These are phyloP conservation scores for Hypoxylon perforatum DNA, from an alignment of 495 filamentous ascomycete species.

Conservation along the genomic window DNA sequence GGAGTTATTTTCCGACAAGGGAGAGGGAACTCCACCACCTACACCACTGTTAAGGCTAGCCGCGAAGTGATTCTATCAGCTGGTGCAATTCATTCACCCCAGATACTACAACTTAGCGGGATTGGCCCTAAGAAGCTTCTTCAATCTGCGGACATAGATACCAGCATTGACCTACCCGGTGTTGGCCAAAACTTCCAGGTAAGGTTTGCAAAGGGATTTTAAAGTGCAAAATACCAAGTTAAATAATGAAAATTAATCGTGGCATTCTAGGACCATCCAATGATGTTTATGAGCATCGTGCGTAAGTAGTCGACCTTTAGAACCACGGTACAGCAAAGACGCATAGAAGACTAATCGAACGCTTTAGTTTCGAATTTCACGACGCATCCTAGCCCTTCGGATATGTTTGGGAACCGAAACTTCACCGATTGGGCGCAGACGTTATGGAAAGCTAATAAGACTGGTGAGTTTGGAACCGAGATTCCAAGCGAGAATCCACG, in stretches of 20 bases:
- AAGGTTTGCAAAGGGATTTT: too few species aligned
- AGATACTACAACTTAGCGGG: constrained; percentile 67
- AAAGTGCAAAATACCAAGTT: too few species aligned
- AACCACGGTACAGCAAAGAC: neutral
- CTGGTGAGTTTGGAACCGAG: constrained; percentile 31
- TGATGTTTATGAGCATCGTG: constrained; percentile 45
- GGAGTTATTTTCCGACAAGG: constrained; percentile 48
- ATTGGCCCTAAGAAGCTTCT: constrained; percentile 64
- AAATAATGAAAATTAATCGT: too few species aligned
- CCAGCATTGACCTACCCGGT: constrained; percentile 63
- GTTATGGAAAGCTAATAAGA: constrained; percentile 51
- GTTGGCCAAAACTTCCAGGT: constrained; percentile 71
- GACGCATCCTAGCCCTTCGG: constrained; percentile 43
- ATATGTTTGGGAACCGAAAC: constrained; percentile 52
- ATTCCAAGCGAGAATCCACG: neutral
- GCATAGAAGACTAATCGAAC: constrained; percentile 12
- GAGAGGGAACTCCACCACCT: constrained; percentile 29
- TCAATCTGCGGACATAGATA: constrained; percentile 55
- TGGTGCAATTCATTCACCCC: constrained; percentile 67
- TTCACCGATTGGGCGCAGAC: constrained; percentile 51
- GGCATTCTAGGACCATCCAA: constrained; percentile 66
- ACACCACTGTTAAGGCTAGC: constrained; percentile 51
- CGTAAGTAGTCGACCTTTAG: constrained; percentile 39
- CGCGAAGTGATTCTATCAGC: constrained; percentile 71
- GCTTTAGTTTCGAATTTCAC: constrained; percentile 48